These are phyloP conservation scores for Lasiodiplodia hormozganensis DNA, from an alignment of 2,329 filamentous ascomycete species.

Conservation along the genomic window DNA sequence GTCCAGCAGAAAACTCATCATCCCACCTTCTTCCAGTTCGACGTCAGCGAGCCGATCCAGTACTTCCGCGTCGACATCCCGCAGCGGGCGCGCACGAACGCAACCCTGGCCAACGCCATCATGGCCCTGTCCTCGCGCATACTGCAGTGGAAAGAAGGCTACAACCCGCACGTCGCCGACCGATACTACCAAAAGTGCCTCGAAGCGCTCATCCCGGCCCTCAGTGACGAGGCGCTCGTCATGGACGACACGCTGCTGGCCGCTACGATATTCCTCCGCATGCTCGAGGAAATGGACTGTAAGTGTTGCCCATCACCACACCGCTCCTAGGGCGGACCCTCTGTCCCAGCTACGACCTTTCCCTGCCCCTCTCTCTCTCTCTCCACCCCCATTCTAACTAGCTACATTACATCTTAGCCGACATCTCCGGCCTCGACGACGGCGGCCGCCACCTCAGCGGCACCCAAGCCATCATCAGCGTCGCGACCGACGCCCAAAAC, in stretches of 20 bases:
- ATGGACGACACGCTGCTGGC: constrained; percentile 51
- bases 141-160: constrained; percentile 47
- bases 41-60: constrained; percentile 43
- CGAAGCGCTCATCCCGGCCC: constrained; percentile 49
- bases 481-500: constrained; percentile 31
- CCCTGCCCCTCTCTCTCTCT: background rate
- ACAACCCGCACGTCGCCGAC: constrained; percentile 51
- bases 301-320: constrained; percentile 3
- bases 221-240: constrained; percentile 48
- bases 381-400: background rate
- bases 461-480: constrained; percentile 18
- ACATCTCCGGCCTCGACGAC: constrained; percentile 43
- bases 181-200: constrained; percentile 52
- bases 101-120: constrained; percentile 52
- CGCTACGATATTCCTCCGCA: constrained; percentile 49
- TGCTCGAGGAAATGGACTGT: constrained; percentile 53
- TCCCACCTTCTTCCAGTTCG: constrained; percentile 36
- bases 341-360: too few relatives aligned
- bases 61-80: constrained; percentile 46
- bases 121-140: constrained; percentile 53
- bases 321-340: background rate
- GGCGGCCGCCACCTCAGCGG: constrained; percentile 47
- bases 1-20: constrained; percentile 16
- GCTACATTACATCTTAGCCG: constrained; percentile 30
- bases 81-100: constrained; percentile 45